Conservation (phyloP, 768 basidiomycete species). For the Suillus alpinus region DNA sequence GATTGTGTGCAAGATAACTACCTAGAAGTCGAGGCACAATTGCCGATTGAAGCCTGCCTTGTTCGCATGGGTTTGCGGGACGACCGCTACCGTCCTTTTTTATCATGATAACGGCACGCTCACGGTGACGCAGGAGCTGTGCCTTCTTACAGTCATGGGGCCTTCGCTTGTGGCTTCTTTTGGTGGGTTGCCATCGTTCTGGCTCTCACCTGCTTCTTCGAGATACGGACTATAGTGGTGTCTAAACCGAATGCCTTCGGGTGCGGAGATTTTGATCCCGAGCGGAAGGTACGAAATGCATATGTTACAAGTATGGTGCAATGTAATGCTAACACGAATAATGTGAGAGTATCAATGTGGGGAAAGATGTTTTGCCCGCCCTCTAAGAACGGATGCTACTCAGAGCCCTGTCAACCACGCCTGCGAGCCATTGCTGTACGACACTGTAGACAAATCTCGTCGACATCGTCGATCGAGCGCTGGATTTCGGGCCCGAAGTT, state of each 20-base stretch:
- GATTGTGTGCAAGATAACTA: not conserved
- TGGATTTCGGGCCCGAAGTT: slow-evolving; percentile 69
- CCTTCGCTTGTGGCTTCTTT: not conserved
- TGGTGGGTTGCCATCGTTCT: not conserved
- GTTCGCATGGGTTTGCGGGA: not conserved
- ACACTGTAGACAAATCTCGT: slow-evolving; percentile 71
- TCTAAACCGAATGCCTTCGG: slow-evolving; percentile 5
- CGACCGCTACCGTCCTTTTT: not conserved
- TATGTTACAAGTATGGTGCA: slow-evolving; percentile 27
- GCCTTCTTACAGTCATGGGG: slow-evolving; percentile 9
- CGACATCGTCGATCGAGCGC: slow-evolving; percentile 63
- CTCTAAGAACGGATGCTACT: not conserved
- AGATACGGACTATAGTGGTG: not conserved
- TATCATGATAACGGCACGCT: slow-evolving; percentile 9
- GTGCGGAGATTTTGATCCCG: slow-evolving; percentile 8
- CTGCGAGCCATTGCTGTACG: slow-evolving; percentile 50
- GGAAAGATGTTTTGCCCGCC: not conserved
- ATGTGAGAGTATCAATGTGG: slow-evolving; percentile 2
- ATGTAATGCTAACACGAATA: slow-evolving; percentile 15
- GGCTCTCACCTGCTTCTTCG: not conserved
- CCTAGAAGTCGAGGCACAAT: not conserved
- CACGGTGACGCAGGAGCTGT: slow-evolving; percentile 1
- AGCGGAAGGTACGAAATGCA: slow-evolving; percentile 18
- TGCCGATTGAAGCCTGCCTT: not conserved
- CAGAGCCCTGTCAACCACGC: slow-evolving; percentile 14